Evolutionary conservation across 306 rosid species (phyloP).

Genomic region (Oxytropis ochrocephala): DNA sequence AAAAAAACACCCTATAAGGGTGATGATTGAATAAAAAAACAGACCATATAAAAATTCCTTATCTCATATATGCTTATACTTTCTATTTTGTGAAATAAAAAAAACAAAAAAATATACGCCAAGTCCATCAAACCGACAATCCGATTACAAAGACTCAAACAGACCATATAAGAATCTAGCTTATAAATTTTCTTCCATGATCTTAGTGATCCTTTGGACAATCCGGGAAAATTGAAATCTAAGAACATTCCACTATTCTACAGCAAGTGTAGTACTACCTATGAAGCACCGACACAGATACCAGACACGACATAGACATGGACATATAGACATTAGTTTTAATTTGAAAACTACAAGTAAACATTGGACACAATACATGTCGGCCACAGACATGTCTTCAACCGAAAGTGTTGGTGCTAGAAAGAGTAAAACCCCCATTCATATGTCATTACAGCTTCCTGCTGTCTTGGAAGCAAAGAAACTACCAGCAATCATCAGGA

Average conservation of each 20-base stretch:
- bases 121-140: constrained; percentile 20
- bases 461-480: constrained; percentile 2
- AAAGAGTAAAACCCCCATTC: not conserved
- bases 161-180: not conserved
- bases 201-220: not conserved
- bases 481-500: constrained; percentile 17
- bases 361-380: too few relatives aligned
- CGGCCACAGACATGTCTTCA: too few relatives aligned
- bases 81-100: constrained; percentile 4
- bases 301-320: too few relatives aligned
- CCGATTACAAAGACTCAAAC: constrained; percentile 13
- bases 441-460: constrained; percentile 1
- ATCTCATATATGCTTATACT: constrained; percentile 10
- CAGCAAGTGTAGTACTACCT: constrained; percentile 6
- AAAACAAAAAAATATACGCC: not conserved
- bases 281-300: too few relatives aligned
- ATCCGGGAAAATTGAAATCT: not conserved
- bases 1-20: not conserved
- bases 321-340: too few relatives aligned
- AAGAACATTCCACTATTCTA: not conserved
- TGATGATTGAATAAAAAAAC: not conserved
- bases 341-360: too few relatives aligned
- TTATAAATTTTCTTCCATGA: not conserved
- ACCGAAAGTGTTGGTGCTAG: too few relatives aligned
- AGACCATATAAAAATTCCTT: not conserved